Base-by-base conservation (phyloP, 108 stramenopile genomes). In the Cylindrotheca fusiformis region DNA sequence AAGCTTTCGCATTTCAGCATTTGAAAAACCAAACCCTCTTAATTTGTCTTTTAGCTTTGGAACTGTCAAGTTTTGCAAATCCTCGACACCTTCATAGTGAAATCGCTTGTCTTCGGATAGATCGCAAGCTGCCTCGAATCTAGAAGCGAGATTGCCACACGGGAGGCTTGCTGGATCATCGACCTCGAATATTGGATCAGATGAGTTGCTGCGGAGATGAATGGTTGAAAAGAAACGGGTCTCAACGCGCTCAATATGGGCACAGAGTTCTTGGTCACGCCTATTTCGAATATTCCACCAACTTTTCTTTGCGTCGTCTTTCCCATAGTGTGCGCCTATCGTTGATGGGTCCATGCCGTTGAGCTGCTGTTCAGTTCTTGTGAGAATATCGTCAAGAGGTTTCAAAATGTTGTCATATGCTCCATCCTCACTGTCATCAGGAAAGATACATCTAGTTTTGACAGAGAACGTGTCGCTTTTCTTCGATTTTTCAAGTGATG, bases 261-360 rank as follows among this genome's bases (percentile, higher is more conserved):
- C 27, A 41, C 62, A 63, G 36, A 95, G 65, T 21, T 74, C 67
- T 5, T 83, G 68, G 47, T 95, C 88, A 30, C 87, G 64, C 21
- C 59, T 54, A 32, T 78, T 66, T 24, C 94, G 69, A 52, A 83
- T 72, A 4, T 78, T 65, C 90, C 90, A 91, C 90, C 93, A 91
- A 46, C 72, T 58, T 32, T 81, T 65, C 65, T 83, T 90, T 3
- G 57, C 48, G 36, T 67, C 65, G 44, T 79, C 78, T 22, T 67
- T 76, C 32, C 72, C 65, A 33, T 60, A 79, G 23, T 77, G 29
- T 50, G 67, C 73, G 8, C 64, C 47, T 33, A 71, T 74, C 27
- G 55, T 48, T 18, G 67, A 63, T 59, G 68, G 63, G 48, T 77
- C 74, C 48, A 88, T 75, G 2, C 81, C 83, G 19, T 73, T 45